Evolutionary conservation across 768 basidiomycete species (phyloP), one percentile per base, ranked within the genome.

Genomic region (Trametes sanguinea): DNA sequence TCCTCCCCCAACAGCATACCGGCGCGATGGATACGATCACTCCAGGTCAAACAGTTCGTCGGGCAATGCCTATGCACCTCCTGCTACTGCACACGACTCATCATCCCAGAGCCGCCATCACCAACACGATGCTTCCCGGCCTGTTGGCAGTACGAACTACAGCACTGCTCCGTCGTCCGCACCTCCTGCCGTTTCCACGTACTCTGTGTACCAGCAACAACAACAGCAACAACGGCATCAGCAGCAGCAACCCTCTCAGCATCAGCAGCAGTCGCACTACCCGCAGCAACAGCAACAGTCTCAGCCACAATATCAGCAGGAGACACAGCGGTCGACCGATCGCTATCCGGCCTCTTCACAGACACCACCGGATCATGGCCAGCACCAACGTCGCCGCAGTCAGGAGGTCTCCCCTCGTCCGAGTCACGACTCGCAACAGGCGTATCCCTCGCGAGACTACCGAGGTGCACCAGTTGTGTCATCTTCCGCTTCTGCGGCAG

Each of bases 191-290:
- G 35, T 65, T 2, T 61, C 60, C 6, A 60, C 60, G 3, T 65
- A 61, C 17, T 61, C 64, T 32, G 14, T 60, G 14, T 61, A 62
- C 22, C 47, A 68, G 37, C 65, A 56, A 4, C 54, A 48, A 16
- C 69, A 64, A 42, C 53, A 53, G 40, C 69, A 64, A 43, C 64
- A 60, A 40, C 70, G 58, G 51, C 68, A 61, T 51, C 59, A 35
- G 51, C 67, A 33, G 32, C 62, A 47, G 33, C 62, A 40, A 43
- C 53, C 43, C 27, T 27, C 54, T 42, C 44, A 54, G 13, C 60
- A 48, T 7, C 57, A 59, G 3, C 55, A 61, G 51, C 45, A 48
- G 40, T 68, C 62, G 43, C 64, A 60, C 33, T 69, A 59, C 47
- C 68, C 59, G 54, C 59, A 35, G 51, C 67, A 33, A 45, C 62